A percentile compares a stretch with the other conserved stretches of the same genome.
These are phyloP conservation scores for Pleomassaria siparia DNA, from an alignment of 2,329 filamentous ascomycete genomes.

Conservation along the genomic window DNA sequence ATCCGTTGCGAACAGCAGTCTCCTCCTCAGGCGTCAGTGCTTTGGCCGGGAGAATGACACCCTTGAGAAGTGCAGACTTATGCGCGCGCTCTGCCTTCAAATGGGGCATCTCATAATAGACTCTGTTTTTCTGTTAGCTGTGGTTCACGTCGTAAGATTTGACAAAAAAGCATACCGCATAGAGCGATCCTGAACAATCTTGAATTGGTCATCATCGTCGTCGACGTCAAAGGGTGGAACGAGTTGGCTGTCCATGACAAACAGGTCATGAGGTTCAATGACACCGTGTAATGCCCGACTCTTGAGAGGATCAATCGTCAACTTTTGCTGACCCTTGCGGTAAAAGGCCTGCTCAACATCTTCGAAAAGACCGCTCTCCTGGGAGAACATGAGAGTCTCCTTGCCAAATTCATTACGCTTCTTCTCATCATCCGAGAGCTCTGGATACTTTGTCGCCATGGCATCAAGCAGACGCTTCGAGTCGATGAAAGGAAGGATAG, in stretches of 20 bases:
- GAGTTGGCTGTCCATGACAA: slow-evolving; percentile 82
- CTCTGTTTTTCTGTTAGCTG: slow-evolving; percentile 57
- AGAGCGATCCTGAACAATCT: slow-evolving; percentile 61
- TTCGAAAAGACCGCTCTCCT: slow-evolving; percentile 81
- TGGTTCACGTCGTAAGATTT: not conserved
- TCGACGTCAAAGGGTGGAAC: slow-evolving; percentile 73
- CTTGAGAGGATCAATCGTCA: slow-evolving; percentile 72
- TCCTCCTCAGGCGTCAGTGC: slow-evolving; percentile 69
- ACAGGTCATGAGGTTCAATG: slow-evolving; percentile 78
- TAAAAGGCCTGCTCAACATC: slow-evolving; percentile 85
- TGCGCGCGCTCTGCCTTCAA: slow-evolving; percentile 64
- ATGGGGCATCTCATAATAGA: slow-evolving; percentile 81
- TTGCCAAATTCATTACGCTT: slow-evolving; percentile 77
- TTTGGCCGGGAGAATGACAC: slow-evolving; percentile 71
- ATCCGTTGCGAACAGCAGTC: slow-evolving; percentile 65
- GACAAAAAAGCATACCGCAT: slow-evolving; percentile 63
- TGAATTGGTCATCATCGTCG: slow-evolving; percentile 26
- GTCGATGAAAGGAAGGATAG: slow-evolving; percentile 92
- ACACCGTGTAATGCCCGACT: slow-evolving; percentile 79
- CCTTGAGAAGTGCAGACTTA: slow-evolving; percentile 91
- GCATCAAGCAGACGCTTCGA: slow-evolving; percentile 81
- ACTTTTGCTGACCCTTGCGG: slow-evolving; percentile 68
- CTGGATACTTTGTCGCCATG: slow-evolving; percentile 79
- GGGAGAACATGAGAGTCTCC: slow-evolving; percentile 82
- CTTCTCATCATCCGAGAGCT: slow-evolving; percentile 74